Base-by-base conservation (phyloP, 352 stramenopile species). In the Elongisporangium prolatum region DNA sequence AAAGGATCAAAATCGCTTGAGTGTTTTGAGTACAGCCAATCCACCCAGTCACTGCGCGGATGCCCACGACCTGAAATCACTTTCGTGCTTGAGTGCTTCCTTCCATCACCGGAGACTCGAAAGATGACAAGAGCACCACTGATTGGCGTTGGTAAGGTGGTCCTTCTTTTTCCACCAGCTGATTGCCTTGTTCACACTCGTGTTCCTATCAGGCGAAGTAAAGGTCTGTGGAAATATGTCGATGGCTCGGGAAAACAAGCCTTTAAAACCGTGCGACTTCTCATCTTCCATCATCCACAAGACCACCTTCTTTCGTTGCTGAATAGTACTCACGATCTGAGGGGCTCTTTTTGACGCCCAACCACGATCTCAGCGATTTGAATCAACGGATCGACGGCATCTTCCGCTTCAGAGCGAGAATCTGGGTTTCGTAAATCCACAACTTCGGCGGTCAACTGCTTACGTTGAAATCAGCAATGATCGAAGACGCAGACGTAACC, bases 121-220 rank as follows among this genome's bases (percentile, higher is more conserved):
- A 7, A 34, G 24, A 24, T 49, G 28, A 16, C 51, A 37, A n/a
- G 18, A 17, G 18, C 50, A 21, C 40, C 34, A 51, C 37, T 49
- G 37, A 34, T 21, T 22, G n/a, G 24, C 11, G 18, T 40, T 25
- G 37, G 3, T 38, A 40, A 50, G 20, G 11, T 11, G 38, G 11
- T 58, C 48, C n/a, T 21, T 38, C 47, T 38, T 18, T 21, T 65
- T 54, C 48, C 53, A 65, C 53, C 60, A 61, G 4, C n/a, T 18
- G 37, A 52, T 61, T 25, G 48, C 60, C 40, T 65, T 65, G 7
- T 13, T 20, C 17, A 61, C 16, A 47, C 59, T 65, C 4, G 60
- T 34, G n/a, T 60, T 65, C 16, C 52, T 44, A 8, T 52, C 44
- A 21, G 9, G 34, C 21, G 50, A 51, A 20, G 22, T 49, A 28